Conservation (phyloP, 495 filamentous ascomycete genomes). For the Penicillium pulvis region DNA sequence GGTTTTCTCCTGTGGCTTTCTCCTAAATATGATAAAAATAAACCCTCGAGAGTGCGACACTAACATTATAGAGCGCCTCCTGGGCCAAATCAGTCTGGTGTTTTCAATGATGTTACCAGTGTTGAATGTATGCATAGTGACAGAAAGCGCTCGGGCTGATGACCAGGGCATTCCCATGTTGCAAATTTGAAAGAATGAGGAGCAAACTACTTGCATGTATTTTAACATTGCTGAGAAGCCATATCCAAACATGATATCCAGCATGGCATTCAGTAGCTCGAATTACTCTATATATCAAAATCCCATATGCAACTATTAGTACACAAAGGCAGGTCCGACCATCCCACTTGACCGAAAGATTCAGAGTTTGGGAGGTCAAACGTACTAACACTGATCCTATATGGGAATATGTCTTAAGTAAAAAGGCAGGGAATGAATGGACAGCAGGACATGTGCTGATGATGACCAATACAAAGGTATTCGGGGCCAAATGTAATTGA, state of each 20-base stretch:
- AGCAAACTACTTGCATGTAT: not conserved
- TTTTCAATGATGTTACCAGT: no score
- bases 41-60: not conserved
- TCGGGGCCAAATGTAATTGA: no score
- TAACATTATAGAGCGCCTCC: not conserved
- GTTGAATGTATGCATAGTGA: not conserved
- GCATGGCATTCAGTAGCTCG: not conserved
- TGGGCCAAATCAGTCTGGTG: not conserved
- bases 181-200: no score
- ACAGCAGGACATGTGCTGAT: no score
- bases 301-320: not conserved
- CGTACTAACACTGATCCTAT: not conserved
- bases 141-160: no score
- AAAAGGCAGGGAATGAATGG: no score
- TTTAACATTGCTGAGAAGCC: not conserved
- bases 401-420: not conserved
- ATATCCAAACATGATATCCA: not conserved
- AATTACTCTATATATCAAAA: not conserved
- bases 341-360: not conserved
- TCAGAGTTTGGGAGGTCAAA: not conserved
- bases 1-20: no score
- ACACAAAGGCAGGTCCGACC: not conserved
- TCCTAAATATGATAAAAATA: no score
- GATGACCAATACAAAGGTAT: no score
- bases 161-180: no score